phyloP scores from a whole-genome alignment of 2,329 filamentous ascomycete species.

The Lasiodiplodia theobromae region DNA sequence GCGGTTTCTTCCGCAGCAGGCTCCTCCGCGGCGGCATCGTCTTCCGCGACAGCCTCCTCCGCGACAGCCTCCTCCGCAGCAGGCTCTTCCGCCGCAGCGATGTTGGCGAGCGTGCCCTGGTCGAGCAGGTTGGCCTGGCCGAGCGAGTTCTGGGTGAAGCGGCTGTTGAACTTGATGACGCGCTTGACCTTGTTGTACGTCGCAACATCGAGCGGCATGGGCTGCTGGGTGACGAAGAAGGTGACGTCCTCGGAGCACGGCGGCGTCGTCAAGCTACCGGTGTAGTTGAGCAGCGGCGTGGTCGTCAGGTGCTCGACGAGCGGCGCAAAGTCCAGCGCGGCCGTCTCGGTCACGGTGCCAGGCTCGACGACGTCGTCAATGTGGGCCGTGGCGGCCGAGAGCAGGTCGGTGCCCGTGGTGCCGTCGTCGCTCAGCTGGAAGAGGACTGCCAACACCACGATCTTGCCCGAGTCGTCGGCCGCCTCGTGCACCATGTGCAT shows the following conservation, averaged over 20 bases:
- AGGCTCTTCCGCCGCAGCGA: background rate
- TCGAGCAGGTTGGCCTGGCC: constrained; percentile 54
- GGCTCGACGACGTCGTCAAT: constrained; percentile 49
- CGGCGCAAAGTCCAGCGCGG: constrained; percentile 52
- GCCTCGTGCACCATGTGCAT: constrained; percentile 67
- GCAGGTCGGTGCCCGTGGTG: constrained; percentile 38
- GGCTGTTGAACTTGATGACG: constrained; percentile 63
- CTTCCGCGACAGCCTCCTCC: too few relatives aligned
- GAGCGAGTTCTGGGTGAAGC: constrained; percentile 61
- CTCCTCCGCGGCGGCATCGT: too few relatives aligned
- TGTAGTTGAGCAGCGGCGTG: constrained; percentile 58
- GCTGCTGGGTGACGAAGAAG: constrained; percentile 60
- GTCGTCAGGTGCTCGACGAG: constrained; percentile 49
- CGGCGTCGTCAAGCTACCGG: constrained; percentile 68
- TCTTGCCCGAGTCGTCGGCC: constrained; percentile 43
- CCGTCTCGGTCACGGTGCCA: constrained; percentile 49
- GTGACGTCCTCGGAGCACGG: constrained; percentile 65
- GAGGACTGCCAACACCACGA: constrained; percentile 52
- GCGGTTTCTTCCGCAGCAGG: too few relatives aligned
- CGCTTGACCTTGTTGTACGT: constrained; percentile 61
- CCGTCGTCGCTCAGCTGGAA: constrained; percentile 51
- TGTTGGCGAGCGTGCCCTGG: background rate
- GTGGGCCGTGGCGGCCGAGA: constrained; percentile 41
- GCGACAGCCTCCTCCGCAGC: too few relatives aligned
- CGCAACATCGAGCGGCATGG: constrained; percentile 56